Evolutionary conservation across 805 yeast genomes (phyloP), one percentile per base, ranked within the genome.

Genomic region (Zygotorulaspora danielsina): DNA sequence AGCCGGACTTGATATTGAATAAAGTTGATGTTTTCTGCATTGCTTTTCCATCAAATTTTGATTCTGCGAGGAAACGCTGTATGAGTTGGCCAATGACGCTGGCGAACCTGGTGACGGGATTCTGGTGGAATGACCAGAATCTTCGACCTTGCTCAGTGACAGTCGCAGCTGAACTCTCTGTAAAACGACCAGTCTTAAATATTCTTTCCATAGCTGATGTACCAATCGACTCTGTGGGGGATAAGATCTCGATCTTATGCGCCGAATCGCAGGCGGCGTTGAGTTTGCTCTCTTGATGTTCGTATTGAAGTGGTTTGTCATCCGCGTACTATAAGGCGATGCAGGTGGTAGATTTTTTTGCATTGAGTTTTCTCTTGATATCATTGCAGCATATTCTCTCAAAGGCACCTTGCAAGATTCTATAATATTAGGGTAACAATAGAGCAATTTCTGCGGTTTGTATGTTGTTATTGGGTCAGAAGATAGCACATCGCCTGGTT

Each of bases 101-200:
- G 4, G 27, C 4, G 4, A 13, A n/a, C 12, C 27, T 24, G 11
- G 27, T 7, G 27, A 24, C n/a, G n/a, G n/a, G n/a, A n/a, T n/a
- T n/a, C n/a, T n/a, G n/a, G n/a, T n/a, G n/a, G n/a, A n/a, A n/a
- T n/a, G n/a, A n/a, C n/a, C n/a, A n/a, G n/a, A 8, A 21, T 21
- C 24, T 8, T 21, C 9, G 18, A 15, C 18, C 9, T 12, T 27
- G 31, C 18, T 34, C 19, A 48, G 34, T 2, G 50, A 38, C 4
- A 64, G 15, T 41, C 70, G 52, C 50, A 67, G 50, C 13, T 51
- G 46, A 11, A 63, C 55, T 38, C 71, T 49, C 31, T 55, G 57
- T 1, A 54, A 49, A n/a, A 66, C 48, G n/a, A 62, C 60, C 9
- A 55, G 38, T 32, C 50, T 47, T 22, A 65, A 36, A 37, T 66